Conservation (phyloP, 768 basidiomycete genomes). For the Asterophora parasitica region DNA sequence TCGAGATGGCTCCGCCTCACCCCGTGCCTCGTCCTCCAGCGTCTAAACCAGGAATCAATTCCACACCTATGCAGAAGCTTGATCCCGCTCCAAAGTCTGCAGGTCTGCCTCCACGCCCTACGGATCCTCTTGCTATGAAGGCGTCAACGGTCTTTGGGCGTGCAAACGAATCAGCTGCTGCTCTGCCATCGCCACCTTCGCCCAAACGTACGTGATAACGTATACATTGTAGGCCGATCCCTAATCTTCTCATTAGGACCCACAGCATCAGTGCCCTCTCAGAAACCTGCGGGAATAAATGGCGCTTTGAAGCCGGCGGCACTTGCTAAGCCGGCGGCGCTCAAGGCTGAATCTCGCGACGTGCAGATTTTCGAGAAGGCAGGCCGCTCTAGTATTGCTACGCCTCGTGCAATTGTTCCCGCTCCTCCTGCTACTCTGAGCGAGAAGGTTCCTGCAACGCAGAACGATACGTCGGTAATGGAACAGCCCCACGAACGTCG, state of each 20-base stretch:
- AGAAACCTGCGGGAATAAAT: neutral
- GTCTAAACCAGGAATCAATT: neutral
- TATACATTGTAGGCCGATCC: neutral
- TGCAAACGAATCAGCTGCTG: neutral
- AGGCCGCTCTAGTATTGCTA: neutral
- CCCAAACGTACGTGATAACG: neutral
- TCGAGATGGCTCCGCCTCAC: neutral
- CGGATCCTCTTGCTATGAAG: neutral
- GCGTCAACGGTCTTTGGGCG: neutral
- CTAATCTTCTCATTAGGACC: neutral
- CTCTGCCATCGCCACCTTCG: constrained; percentile 12
- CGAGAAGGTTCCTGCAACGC: neutral
- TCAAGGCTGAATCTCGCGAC: neutral
- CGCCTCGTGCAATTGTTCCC: neutral
- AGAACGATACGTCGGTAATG: neutral
- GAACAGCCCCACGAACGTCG: neutral
- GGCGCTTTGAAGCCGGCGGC: neutral
- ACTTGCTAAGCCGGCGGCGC: neutral
- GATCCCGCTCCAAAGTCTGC: neutral
- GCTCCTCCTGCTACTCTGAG: neutral
- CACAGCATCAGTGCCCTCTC: neutral
- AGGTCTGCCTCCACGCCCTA: neutral
- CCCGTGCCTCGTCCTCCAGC: neutral
- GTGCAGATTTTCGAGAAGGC: neutral
- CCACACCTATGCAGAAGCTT: too few relatives aligned